A percentile compares a stretch with the other conserved stretches of the same genome.
Evolutionary conservation across 1,284 basidiomycete species (phyloP).

Genomic region (Thecaphora thlaspeos): DNA sequence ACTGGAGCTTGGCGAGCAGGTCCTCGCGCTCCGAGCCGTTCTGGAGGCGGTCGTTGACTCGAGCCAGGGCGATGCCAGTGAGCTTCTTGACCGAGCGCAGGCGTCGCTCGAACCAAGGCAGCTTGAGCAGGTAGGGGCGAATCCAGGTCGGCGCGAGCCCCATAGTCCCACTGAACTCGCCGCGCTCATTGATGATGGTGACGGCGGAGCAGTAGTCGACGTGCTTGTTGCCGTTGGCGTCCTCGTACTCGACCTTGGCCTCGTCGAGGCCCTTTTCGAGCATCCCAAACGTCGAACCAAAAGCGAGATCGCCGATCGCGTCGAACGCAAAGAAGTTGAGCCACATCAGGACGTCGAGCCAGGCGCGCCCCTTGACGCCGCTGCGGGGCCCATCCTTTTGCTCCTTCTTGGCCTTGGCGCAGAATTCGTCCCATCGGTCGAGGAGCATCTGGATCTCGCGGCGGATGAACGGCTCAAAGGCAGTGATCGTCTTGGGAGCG

Average conservation of each 20-base stretch:
- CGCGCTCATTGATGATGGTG: conserved; percentile 81
- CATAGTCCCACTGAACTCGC: conserved; percentile 81
- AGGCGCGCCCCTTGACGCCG: conserved; percentile 44
- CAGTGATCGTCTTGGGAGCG: conserved; percentile 60
- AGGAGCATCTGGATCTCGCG: conserved; percentile 44
- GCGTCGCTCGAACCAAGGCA: conserved; percentile 72
- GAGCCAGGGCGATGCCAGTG: conserved; percentile 67
- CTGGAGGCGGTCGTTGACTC: conserved; percentile 72
- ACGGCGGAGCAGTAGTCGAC: conserved; percentile 72
- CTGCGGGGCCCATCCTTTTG: conserved; percentile 28
- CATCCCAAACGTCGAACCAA: conserved; percentile 74
- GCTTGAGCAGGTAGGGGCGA: conserved; percentile 36
- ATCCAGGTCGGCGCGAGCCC: conserved; percentile 71
- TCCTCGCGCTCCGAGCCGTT: conserved; percentile 67
- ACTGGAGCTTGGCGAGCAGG: conserved; percentile 74
- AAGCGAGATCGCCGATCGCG: conserved; percentile 56
- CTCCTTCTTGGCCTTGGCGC: conserved; percentile 30
- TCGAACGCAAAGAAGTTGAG: conserved; percentile 77
- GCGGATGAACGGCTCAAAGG: conserved; percentile 52
- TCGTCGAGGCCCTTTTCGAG: conserved; percentile 72
- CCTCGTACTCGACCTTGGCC: conserved; percentile 63
- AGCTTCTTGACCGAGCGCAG: conserved; percentile 70
- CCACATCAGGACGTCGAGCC: conserved; percentile 63
- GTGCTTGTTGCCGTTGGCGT: conserved; percentile 60
- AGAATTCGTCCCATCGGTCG: conserved; percentile 49